A percentile compares a stretch with the other conserved stretches of the same genome.
Evolutionary conservation across 2,329 filamentous ascomycete genomes (phyloP).

Genomic region (Pseudocercospora musae): DNA sequence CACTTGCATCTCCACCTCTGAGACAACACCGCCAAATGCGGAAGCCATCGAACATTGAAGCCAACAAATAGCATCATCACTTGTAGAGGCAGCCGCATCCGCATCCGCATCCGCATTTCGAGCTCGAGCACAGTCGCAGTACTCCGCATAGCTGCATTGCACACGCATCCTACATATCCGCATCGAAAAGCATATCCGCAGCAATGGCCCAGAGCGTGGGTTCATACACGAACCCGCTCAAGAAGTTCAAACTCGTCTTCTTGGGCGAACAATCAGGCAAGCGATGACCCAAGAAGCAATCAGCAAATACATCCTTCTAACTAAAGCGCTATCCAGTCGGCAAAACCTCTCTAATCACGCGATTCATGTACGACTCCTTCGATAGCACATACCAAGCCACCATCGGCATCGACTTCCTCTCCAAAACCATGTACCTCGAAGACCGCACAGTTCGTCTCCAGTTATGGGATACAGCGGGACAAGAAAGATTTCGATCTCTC

Average conservation of each 20-base stretch:
- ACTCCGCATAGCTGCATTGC: slow-evolving; percentile 1
- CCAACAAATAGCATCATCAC: neutral
- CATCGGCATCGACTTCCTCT: slow-evolving; percentile 98
- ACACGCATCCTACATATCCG: neutral
- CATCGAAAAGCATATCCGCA: slow-evolving; percentile 16
- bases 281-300: slow-evolving; percentile 28
- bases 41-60: neutral
- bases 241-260: slow-evolving; percentile 99
- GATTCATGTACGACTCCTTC: slow-evolving; percentile 99
- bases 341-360: slow-evolving; percentile 96
- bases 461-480: slow-evolving; percentile 96
- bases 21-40: neutral
- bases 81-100: neutral
- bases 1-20: neutral
- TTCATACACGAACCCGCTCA: slow-evolving; percentile 97
- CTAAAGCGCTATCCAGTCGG: slow-evolving; percentile 63
- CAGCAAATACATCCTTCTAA: neutral
- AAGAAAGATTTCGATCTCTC: slow-evolving; percentile 93
- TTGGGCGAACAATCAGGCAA: slow-evolving; percentile 97
- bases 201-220: slow-evolving; percentile 78
- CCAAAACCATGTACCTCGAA: slow-evolving; percentile 99
- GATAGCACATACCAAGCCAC: slow-evolving; percentile 99
- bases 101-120: neutral
- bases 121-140: neutral
- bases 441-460: slow-evolving; percentile 96